Percentiles rank a stretch among this genome's conserved stretches.
Evolutionary conservation across 306 rosid genomes (phyloP).

Genomic region (Quercus gilva): DNA sequence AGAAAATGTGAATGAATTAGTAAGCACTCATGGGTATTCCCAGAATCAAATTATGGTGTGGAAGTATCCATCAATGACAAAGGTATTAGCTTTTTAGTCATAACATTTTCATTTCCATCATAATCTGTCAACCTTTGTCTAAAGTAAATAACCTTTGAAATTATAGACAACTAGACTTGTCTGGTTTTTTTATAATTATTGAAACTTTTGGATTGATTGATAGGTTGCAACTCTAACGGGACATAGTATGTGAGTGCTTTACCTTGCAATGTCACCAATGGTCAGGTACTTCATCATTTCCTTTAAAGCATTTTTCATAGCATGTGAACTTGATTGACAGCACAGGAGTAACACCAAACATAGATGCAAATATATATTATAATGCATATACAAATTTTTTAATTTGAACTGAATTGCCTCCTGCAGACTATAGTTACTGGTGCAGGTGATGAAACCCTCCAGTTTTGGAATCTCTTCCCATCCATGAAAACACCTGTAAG

Average conservation of each 20-base stretch:
- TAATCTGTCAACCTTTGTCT: not conserved
- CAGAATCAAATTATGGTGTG: conserved; percentile 98
- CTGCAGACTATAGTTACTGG: conserved; percentile 93
- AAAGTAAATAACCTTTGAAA: not conserved
- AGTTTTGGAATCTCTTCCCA: conserved; percentile 93
- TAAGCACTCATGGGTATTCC: conserved; percentile 96
- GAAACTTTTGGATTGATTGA: not conserved
- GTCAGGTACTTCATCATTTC: conserved; percentile 56
- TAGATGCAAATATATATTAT: not conserved
- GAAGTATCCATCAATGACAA: conserved; percentile 89
- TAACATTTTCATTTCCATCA: not conserved
- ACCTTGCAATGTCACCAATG: conserved; percentile 96
- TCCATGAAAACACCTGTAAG: conserved; percentile 86
- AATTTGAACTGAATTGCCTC: not conserved
- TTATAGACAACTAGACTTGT: not conserved
- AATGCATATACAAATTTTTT: not conserved
- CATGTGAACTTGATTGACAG: not conserved
- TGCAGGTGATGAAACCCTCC: conserved; percentile 91
- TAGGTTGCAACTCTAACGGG: conserved; percentile 97
- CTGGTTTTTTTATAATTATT: not conserved
- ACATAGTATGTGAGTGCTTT: conserved; percentile 86
- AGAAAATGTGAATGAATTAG: conserved; percentile 95
- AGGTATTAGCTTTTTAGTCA: conserved; percentile 36
- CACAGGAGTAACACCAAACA: not conserved
- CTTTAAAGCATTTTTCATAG: not conserved